A percentile compares a stretch with the other conserved stretches of the same genome.
These are phyloP conservation scores for Corynespora cassiicola DNA, from an alignment of 2,329 filamentous ascomycete genomes.

Conservation along the genomic window DNA sequence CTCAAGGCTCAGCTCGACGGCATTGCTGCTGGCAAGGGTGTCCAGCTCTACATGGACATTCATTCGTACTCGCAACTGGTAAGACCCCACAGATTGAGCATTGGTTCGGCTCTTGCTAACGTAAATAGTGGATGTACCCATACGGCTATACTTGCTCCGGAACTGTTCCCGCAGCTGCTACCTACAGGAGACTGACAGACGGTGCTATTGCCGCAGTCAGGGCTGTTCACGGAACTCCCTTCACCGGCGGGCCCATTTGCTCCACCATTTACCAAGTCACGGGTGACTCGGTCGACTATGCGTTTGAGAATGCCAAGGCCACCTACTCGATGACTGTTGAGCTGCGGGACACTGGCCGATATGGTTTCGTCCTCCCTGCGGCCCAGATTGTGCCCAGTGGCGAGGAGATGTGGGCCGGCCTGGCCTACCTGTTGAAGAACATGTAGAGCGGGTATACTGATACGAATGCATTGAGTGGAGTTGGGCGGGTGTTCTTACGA, in stretches of 20 bases:
- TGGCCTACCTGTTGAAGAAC: conserved; percentile 40
- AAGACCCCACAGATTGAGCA: conserved; percentile 26
- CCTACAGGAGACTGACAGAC: conserved; percentile 58
- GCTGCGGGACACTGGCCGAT: conserved; percentile 55
- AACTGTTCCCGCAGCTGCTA: conserved; percentile 53
- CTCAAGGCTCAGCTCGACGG: conserved; percentile 56
- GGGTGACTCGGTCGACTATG: conserved; percentile 54
- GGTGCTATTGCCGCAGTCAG: conserved; percentile 61
- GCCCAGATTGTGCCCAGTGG: conserved; percentile 56
- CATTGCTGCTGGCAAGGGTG: conserved; percentile 54
- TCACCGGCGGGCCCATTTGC: conserved; percentile 59
- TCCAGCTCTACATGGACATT: conserved; percentile 70
- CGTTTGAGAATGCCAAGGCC: conserved; percentile 49
- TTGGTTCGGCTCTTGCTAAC: conserved; percentile 43
- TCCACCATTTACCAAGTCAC: conserved; percentile 66
- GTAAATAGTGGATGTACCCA: conserved; percentile 60
- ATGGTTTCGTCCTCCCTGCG: conserved; percentile 59
- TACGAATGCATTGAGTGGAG: too few relatives aligned
- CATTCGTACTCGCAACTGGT: conserved; percentile 63
- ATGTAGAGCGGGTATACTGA: conserved; percentile 28
- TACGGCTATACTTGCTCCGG: conserved; percentile 67
- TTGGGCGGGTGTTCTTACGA: too few relatives aligned
- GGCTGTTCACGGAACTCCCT: conserved; percentile 58
- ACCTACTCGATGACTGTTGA: conserved; percentile 58
- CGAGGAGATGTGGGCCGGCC: conserved; percentile 56